A percentile compares a stretch with the other conserved stretches of the same genome.
Evolutionary conservation across 192 early-diverging fungal species (phyloP).

Genomic region (Coemansia sp.): DNA sequence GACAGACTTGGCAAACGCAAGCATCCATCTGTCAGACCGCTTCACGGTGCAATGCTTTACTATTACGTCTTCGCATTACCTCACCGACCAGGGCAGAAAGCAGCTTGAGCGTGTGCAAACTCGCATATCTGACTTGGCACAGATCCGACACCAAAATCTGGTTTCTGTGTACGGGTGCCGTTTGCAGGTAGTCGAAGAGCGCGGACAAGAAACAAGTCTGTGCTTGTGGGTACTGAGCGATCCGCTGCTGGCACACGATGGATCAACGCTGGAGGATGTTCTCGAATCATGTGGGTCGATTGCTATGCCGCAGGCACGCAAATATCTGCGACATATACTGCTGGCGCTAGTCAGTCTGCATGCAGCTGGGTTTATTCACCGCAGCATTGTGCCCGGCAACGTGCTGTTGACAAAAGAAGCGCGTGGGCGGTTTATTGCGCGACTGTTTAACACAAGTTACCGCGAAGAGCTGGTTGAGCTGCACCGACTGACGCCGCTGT

Average conservation of each 20-base stretch:
- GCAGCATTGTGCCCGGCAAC: slow-evolving; percentile 46
- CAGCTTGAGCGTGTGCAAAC: slow-evolving; percentile 61
- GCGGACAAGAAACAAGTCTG: slow-evolving; percentile 19
- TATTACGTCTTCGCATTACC: slow-evolving; percentile 29
- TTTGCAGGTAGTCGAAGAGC: slow-evolving; percentile 41
- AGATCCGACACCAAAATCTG: slow-evolving; percentile 62
- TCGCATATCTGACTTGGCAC: slow-evolving; percentile 31
- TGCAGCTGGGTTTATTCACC: slow-evolving; percentile 65
- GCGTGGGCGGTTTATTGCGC: slow-evolving; percentile 45
- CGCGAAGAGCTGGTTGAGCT: slow-evolving; percentile 60
- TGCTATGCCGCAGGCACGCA: slow-evolving; percentile 56
- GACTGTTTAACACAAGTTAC: slow-evolving; percentile 67
- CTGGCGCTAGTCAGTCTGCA: slow-evolving; percentile 65
- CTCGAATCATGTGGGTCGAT: slow-evolving; percentile 66
- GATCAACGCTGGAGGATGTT: slow-evolving; percentile 61
- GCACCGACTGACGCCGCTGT: slow-evolving; percentile 46
- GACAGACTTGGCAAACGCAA: slow-evolving; percentile 39
- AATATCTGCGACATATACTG: slow-evolving; percentile 69
- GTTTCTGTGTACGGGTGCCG: slow-evolving; percentile 61
- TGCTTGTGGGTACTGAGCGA: slow-evolving; percentile 42
- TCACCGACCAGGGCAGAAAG: slow-evolving; percentile 37
- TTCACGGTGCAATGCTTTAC: slow-evolving; percentile 49
- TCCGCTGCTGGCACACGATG: slow-evolving; percentile 32
- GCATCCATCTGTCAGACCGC: slow-evolving; percentile 36
- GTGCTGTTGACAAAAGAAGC: slow-evolving; percentile 39